Evolutionary conservation across 306 rosid genomes (phyloP).

Genomic region (Cucumis melo): DNA sequence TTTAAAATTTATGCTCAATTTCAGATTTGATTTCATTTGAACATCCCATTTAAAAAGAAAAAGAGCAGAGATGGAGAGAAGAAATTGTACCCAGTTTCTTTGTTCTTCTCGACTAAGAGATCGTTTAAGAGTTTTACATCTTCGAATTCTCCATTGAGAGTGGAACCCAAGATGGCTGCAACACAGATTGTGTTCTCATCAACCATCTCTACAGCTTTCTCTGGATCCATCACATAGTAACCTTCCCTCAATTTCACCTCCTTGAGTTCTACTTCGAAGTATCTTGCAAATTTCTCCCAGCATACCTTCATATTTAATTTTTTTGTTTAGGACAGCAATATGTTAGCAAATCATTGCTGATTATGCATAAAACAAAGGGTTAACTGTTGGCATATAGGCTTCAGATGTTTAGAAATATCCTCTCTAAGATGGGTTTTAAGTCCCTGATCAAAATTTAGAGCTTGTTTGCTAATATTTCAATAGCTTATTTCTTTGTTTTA

Average conservation of each 20-base stretch:
- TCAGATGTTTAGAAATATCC: neutral
- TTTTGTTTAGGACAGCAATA: neutral
- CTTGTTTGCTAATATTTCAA: too few relatives aligned
- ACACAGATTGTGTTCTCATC: conserved; percentile 95
- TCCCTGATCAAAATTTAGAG: too few relatives aligned
- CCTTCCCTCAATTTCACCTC: conserved; percentile 73
- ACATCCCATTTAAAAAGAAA: neutral
- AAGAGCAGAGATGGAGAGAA: neutral
- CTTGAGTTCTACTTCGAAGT: conserved; percentile 88
- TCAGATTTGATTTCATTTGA: neutral
- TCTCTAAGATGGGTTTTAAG: too few relatives aligned
- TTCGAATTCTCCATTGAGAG: conserved; percentile 90
- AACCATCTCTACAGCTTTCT: conserved; percentile 71
- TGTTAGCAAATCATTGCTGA: neutral
- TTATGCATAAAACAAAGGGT: neutral
- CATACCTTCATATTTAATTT: conserved; percentile 60
- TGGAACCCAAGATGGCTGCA: conserved; percentile 90
- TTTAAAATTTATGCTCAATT: neutral
- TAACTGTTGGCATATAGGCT: neutral
- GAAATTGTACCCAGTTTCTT: conserved; percentile 49
- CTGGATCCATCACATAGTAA: conserved; percentile 72
- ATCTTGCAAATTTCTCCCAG: conserved; percentile 97
- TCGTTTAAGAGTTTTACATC: conserved; percentile 78
- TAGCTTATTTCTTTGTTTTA: too few relatives aligned
- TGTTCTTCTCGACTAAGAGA: conserved; percentile 56